Conservation (phyloP, 2,329 filamentous ascomycete genomes). For the Hypoxylon sp. region DNA sequence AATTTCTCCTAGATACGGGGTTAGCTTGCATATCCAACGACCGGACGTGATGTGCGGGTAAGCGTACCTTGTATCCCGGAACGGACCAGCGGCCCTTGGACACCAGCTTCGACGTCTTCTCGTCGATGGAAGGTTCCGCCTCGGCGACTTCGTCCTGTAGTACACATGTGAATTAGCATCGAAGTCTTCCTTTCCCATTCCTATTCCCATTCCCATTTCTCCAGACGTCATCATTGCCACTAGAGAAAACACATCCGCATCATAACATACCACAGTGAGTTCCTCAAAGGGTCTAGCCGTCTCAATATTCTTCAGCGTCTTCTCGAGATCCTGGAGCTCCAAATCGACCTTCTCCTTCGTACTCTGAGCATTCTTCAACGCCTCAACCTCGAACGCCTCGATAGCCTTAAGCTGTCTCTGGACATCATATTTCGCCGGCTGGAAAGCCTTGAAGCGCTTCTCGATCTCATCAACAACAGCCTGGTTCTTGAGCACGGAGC, state of each 20-base stretch:
- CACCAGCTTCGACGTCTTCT: slow-evolving; percentile 94
- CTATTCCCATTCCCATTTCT: slow-evolving; percentile 2
- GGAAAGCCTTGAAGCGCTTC: slow-evolving; percentile 92
- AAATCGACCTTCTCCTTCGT: slow-evolving; percentile 97
- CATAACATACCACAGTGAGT: slow-evolving; percentile 89
- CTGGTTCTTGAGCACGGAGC: slow-evolving; percentile 93
- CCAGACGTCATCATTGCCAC: neutral
- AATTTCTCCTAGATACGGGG: slow-evolving; percentile 86
- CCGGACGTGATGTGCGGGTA: neutral
- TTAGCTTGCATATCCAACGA: slow-evolving; percentile 59
- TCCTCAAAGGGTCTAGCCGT: slow-evolving; percentile 95
- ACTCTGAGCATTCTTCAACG: slow-evolving; percentile 94
- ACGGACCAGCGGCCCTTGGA: slow-evolving; percentile 98
- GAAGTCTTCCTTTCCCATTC: slow-evolving; percentile 21
- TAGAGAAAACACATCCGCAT: neutral
- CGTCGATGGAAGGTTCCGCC: slow-evolving; percentile 95
- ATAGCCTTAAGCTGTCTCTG: slow-evolving; percentile 96
- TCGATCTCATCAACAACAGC: slow-evolving; percentile 97
- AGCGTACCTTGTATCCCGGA: slow-evolving; percentile 95
- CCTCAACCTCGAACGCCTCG: slow-evolving; percentile 97
- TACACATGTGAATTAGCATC: slow-evolving; percentile 50
- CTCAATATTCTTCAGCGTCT: slow-evolving; percentile 98
- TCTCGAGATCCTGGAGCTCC: slow-evolving; percentile 93
- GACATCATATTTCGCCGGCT: slow-evolving; percentile 94
- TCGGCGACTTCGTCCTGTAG: slow-evolving; percentile 91